Evolutionary conservation across 192 early-diverging fungal genomes (phyloP).

Genomic region (Backusella circina): DNA sequence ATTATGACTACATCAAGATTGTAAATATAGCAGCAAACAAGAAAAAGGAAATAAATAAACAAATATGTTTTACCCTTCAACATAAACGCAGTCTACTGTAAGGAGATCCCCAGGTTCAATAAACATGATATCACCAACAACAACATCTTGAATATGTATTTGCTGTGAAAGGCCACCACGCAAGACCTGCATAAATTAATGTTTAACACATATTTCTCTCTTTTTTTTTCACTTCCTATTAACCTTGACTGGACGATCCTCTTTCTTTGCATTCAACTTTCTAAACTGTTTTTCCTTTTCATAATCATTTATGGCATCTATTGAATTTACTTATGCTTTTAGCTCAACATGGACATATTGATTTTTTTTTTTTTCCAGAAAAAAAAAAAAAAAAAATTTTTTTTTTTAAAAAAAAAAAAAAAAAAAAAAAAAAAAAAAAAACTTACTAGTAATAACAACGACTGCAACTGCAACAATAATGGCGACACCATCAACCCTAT

Average conservation of each 20-base stretch:
- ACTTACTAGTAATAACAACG: slow-evolving; percentile 76
- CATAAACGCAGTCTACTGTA: slow-evolving; percentile 89
- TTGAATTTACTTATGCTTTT: not conserved
- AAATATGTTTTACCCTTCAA: slow-evolving; percentile 43
- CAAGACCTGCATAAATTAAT: slow-evolving; percentile 39
- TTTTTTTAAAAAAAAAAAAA: too few relatives aligned
- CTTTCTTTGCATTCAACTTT: slow-evolving; percentile 84
- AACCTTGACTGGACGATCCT: slow-evolving; percentile 74
- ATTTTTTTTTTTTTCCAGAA: not conserved
- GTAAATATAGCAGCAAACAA: not conserved
- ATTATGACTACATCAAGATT: slow-evolving; percentile 51
- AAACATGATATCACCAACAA: slow-evolving; percentile 87
- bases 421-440: not conserved
- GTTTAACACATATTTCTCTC: not conserved
- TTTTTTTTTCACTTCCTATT: not conserved
- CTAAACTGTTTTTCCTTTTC: slow-evolving; percentile 88
- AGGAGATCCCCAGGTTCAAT: slow-evolving; percentile 91
- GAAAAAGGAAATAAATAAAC: not conserved
- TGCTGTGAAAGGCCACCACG: slow-evolving; percentile 72
- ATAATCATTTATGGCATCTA: slow-evolving; percentile 83
- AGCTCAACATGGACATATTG: not conserved
- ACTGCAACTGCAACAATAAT: slow-evolving; percentile 84
- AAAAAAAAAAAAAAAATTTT: too few relatives aligned
- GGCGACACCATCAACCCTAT: slow-evolving; percentile 63
- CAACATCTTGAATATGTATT: slow-evolving; percentile 74